Base-by-base conservation (phyloP, 2,329 filamentous ascomycete species). In the Coniochaeta sp. region DNA sequence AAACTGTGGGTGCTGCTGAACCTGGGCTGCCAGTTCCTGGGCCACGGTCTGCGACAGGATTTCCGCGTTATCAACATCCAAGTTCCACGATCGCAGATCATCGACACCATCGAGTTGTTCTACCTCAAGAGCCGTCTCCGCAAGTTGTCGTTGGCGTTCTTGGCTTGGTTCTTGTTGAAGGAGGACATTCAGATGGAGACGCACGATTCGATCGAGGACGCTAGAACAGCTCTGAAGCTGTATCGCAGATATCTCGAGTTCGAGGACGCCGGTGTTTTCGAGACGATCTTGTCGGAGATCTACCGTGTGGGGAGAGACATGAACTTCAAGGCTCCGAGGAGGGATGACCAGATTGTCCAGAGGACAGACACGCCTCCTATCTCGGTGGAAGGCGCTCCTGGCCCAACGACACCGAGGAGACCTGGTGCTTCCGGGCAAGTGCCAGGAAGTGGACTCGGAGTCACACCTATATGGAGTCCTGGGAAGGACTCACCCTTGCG, bases 61-160 rank as follows among this genome's bases (percentile, higher is more conserved):
- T 98, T 99, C 76, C 91, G 95, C 58, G 96, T 96, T 60, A 96
- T 96, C 75, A 99, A 99, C 73, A 97, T 99, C 60, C 91, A 97
- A 72, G 89, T 99, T 0, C 95, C 96, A 1, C 90, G 89, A 70
- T 75, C 84, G 3, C 95, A 99, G 72, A 89, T 96, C 38, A 91
- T 99, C 59, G 95, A 99, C 74, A 99, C 96, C 0, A 92, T 93
- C 65, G 89, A 96, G 64, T 81, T 96, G 1, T 98, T 96, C 77
- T 96, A 90, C 74, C 86, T 96, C 61, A 86, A 89, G 60, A 81
- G 85, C 17, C 88, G 91, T 34, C 83, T 91, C 58, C 87, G 96
- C n/a, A 95, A 93, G 70, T 83, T 99, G 2, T 95, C 89, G 8
- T 81, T 99, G 22, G 90, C 93, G 30, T 98, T 97, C 72, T 77